These are phyloP conservation scores for Amaranthus tricolor DNA, from an alignment of 179 eudicot genomes.

Conservation along the genomic window DNA sequence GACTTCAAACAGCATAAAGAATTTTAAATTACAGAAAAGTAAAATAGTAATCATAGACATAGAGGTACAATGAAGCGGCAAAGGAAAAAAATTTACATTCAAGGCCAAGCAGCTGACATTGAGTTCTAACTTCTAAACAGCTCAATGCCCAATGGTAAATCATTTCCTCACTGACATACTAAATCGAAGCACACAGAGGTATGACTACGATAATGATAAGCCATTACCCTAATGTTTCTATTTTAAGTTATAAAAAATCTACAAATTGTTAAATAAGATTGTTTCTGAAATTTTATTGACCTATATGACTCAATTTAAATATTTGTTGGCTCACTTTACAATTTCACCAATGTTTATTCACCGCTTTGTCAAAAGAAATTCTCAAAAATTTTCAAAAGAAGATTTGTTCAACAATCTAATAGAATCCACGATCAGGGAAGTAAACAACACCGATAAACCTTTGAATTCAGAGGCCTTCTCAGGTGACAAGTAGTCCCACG, in stretches of 20 bases:
- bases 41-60: conserved; percentile 2
- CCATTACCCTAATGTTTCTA: no score
- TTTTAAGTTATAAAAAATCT: no score
- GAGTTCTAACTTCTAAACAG: background rate
- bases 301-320: no score
- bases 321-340: no score
- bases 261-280: no score
- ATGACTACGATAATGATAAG: background rate
- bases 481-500: conserved; percentile 85
- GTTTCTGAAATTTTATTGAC: no score
- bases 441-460: conserved; percentile 44
- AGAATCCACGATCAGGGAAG: background rate
- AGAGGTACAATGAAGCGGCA: conserved; percentile 6
- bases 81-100: background rate
- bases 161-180: background rate
- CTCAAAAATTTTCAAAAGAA: background rate
- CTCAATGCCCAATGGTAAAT: background rate
- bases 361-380: no score
- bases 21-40: background rate
- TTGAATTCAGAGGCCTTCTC: conserved; percentile 82
- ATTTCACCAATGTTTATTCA: no score
- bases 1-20: background rate
- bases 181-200: background rate
- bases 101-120: background rate
- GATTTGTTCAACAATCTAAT: background rate